Percentiles rank a stretch among this genome's conserved stretches.
Evolutionary conservation across 441 rosid species (phyloP).

Genomic region (Isatis lusitanica): DNA sequence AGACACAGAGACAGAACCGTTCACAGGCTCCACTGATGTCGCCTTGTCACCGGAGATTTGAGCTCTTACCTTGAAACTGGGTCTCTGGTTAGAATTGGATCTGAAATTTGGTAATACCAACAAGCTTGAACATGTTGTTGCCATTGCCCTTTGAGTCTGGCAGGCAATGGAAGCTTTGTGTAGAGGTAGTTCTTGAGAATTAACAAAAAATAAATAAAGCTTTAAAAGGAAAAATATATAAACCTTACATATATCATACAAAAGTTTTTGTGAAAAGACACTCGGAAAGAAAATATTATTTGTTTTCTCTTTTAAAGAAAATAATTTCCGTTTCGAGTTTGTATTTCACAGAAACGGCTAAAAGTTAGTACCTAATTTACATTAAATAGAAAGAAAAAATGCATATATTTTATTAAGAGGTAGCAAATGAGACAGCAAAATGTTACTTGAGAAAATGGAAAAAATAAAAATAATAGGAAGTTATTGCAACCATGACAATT

Average conservation of each 20-base stretch:
- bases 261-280: not conserved
- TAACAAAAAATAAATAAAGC: not conserved
- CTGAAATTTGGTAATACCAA: constrained; percentile 32
- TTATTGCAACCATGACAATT: too few species aligned
- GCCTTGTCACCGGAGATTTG: constrained; percentile 44
- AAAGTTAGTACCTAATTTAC: too few species aligned
- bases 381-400: too few species aligned
- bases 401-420: not conserved
- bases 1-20: constrained; percentile 41
- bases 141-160: constrained; percentile 15
- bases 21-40: constrained; percentile 31
- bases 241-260: too few species aligned
- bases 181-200: not conserved
- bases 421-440: not conserved
- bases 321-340: too few species aligned
- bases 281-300: not conserved
- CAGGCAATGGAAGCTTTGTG: not conserved
- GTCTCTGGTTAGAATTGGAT: constrained; percentile 30
- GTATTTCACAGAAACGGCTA: too few species aligned
- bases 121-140: constrained; percentile 23
- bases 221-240: not conserved
- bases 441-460: not conserved
- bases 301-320: too few species aligned
- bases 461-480: too few species aligned
- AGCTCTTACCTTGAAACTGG: constrained; percentile 50